Evolutionary conservation across 2,329 filamentous ascomycete species (phyloP), one percentile per base, ranked within the genome.

Genomic region (Rhinocladiella mackenziei): DNA sequence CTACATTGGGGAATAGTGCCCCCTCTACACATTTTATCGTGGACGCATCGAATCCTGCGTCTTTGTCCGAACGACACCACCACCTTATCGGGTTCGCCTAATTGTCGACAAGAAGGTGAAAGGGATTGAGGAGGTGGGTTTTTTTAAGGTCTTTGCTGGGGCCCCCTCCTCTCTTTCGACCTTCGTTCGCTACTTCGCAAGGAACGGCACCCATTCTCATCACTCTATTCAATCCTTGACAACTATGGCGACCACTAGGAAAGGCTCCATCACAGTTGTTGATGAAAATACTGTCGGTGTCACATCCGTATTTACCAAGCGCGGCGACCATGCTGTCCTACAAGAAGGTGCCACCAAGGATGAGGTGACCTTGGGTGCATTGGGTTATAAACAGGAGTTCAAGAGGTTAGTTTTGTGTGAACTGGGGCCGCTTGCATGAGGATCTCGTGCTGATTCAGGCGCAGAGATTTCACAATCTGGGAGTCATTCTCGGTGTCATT

Each of bases 301-400:
- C 14, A 56, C 54, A 17, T 56, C 54, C 19, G 43, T 56, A 18
- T 43, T 56, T 23, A 17, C 40, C 23, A 47, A 45, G 15, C 41
- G 33, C 8, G 48, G 51, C 8, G 40, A 47, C 8, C 50, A 55
- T 50, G 51, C 50, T 9, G 35, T 56, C 18, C 13, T 56, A 11
- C 49, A 55, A 25, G 53, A 56, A 35, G 50, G 45, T 19, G 54
- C 53, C 23, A 60, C 63, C 39, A 58, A 59, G 5, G 69, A 71
- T 50, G 68, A 71, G 43, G 55, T 62, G 40, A 65, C 67, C 25
- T 64, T 71, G 35, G 60, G 60, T 29, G 66, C 68, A 4, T 56
- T 71, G 38, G 68, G 68, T 11, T 62, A 62, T 38, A 60, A 60
- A 44, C 59, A 61, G 35, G 60, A 60, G 43, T 61, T 62, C 50